Base-by-base conservation (phyloP, 176 grass and related monocot genomes). In the Chrysopogon serrulatus region DNA sequence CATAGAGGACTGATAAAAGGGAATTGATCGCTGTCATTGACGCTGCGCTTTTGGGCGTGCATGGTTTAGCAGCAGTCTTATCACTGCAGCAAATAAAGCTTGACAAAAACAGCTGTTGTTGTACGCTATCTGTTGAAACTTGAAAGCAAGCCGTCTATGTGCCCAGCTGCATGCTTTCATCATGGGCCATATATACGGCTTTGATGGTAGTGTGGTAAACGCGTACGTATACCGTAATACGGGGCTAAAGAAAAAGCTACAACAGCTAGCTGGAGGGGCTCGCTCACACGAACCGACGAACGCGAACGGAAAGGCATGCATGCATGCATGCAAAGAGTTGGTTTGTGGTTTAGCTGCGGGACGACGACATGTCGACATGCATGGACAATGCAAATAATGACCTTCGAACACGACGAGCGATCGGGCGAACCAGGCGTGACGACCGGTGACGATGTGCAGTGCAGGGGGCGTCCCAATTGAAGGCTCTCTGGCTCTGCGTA, bases 1-100 rank as follows among this genome's bases (percentile, higher is more conserved):
- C n/a, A n/a, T 72, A 30, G 40, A 19, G 6, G 16, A 27, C 83
- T 54, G 76, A 32, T 41, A 69, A 67, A 88, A 40, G 36, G 68
- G 47, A 51, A 56, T 39, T 47, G 70, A 40, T 33, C 76, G 56
- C 40, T 86, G 65, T 66, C 83, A 73, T 47, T 82, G 83, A 13
- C 73, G 33, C 41, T 75, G 76, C 34, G 14, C 76, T 85, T 89
- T 76, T 14, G 48, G 18, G 33, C 75, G 14, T 47, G 56, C 37
- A 82, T 70, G 79, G 79, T 6, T 88, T 76, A 66, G 16, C 43
- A 42, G 16, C 78, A 59, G 83, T 79, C 79, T 3, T 67, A 11
- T 90, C 79, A 37, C 66, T 73, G 43, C 54, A 51, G 65, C 19
- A 82, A 68, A 26, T 80, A 80, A 80, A 84, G 86, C 63, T 65